phyloP scores from a whole-genome alignment of 1,139 yeast genomes.

The Hansenula anomala region DNA sequence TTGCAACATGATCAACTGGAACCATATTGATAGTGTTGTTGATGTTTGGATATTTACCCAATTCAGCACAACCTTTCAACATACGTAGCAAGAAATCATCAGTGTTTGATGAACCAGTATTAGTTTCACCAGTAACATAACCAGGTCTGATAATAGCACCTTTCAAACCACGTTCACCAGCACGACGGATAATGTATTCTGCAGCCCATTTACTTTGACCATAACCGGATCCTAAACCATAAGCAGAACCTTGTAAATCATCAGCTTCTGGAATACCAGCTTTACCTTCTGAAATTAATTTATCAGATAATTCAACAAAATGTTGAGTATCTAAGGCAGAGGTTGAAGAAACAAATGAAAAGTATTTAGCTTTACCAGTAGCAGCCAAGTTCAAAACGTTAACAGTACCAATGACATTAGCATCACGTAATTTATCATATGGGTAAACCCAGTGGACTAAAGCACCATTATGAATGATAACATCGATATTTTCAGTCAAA shows the following conservation, averaged over 20 bases:
- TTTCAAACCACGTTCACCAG: conserved; percentile 79
- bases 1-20: conserved; percentile 97
- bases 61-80: conserved; percentile 89
- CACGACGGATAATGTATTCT: conserved; percentile 80
- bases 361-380: conserved; percentile 77
- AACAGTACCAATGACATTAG: conserved; percentile 86
- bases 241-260: conserved; percentile 71
- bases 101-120: conserved; percentile 85
- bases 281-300: conserved; percentile 56
- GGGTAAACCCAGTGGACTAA: conserved; percentile 99
- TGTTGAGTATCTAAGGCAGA: conserved; percentile 85
- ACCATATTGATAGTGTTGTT: conserved; percentile 90
- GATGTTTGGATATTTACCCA: conserved; percentile 83
- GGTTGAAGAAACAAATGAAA: conserved; percentile 92
- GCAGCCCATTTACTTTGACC: conserved; percentile 99
- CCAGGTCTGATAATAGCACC: conserved; percentile 96
- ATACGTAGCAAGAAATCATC: conserved; percentile 93
- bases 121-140: conserved; percentile 83
- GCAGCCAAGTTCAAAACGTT: conserved; percentile 78
- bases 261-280: conserved; percentile 79
- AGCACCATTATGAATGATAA: conserved; percentile 94
- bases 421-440: conserved; percentile 82
- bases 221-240: conserved; percentile 85
- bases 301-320: conserved; percentile 73
- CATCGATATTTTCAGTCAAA: conserved; percentile 62